These are phyloP conservation scores for Dictyostelium brefeldianum DNA, from an alignment of 78 protist genomes.

Conservation along the genomic window DNA sequence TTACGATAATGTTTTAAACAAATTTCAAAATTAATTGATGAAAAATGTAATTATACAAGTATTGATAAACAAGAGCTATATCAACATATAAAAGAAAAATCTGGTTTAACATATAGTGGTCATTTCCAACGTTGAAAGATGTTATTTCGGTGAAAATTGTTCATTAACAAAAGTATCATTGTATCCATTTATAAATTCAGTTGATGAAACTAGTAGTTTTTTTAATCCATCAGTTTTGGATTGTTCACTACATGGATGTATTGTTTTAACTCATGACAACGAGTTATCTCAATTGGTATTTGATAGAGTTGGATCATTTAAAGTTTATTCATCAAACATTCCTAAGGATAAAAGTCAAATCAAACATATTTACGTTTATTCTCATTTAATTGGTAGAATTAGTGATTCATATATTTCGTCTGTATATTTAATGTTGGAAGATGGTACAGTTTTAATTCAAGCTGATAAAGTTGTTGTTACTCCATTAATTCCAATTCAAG, in stretches of 20 bases:
- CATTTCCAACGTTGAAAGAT: conserved; percentile 1
- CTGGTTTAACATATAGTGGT: not conserved
- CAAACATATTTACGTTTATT: conserved; percentile 8
- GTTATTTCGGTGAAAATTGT: not conserved
- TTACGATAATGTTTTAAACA: too few species aligned
- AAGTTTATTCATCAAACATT: not conserved
- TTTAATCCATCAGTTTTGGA: conserved; percentile 47
- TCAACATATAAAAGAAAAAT: not conserved
- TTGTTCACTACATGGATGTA: conserved; percentile 1
- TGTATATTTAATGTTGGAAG: not conserved
- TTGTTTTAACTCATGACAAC: too few species aligned
- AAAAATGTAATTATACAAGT: conserved; percentile 23
- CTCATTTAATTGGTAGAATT: not conserved
- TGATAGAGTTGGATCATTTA: conserved; percentile 7
- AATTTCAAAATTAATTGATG: not conserved
- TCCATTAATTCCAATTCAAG: not conserved
- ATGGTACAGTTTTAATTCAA: not conserved
- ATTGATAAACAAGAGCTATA: not conserved
- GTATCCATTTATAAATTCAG: not conserved
- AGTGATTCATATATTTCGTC: not conserved
- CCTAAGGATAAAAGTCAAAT: not conserved
- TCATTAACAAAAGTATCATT: not conserved
- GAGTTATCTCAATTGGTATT: not conserved
- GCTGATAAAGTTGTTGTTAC: not conserved
- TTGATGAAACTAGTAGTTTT: not conserved